These are phyloP conservation scores for Dacryopinax spathularia DNA, from an alignment of 768 basidiomycete genomes.

Conservation along the genomic window DNA sequence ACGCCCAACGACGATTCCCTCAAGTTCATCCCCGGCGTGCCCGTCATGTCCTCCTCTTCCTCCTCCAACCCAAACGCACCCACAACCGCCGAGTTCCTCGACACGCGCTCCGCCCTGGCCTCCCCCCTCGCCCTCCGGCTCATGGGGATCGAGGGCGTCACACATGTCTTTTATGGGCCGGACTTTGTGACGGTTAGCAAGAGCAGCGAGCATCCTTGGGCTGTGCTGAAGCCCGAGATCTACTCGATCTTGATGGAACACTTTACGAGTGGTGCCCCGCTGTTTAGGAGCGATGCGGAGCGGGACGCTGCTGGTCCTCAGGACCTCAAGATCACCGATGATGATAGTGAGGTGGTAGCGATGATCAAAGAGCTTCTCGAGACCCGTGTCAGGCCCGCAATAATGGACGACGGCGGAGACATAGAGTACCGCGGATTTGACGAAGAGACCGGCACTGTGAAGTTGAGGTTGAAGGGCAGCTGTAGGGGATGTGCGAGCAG, in stretches of 20 bases:
- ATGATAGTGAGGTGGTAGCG: conserved; percentile 89
- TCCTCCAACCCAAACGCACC: not conserved
- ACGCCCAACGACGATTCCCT: conserved; percentile 96
- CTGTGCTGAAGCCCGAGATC: conserved; percentile 88
- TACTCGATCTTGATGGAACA: conserved; percentile 94
- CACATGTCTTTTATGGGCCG: conserved; percentile 83
- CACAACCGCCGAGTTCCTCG: conserved; percentile 71
- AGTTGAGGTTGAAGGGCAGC: conserved; percentile 87
- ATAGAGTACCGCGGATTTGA: conserved; percentile 89
- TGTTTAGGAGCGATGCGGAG: conserved; percentile 76
- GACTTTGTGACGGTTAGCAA: conserved; percentile 97
- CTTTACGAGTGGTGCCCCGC: conserved; percentile 77
- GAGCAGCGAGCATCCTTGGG: conserved; percentile 70
- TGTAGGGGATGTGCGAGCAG: conserved; percentile 92
- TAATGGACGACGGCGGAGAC: conserved; percentile 98
- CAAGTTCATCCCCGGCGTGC: conserved; percentile 89
- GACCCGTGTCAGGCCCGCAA: conserved; percentile 86
- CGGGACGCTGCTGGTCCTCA: conserved; percentile 72
- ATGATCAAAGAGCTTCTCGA: conserved; percentile 98
- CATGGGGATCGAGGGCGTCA: conserved; percentile 88
- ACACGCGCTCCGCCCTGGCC: conserved; percentile 67
- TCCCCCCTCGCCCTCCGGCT: conserved; percentile 91
- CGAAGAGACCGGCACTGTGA: conserved; percentile 63
- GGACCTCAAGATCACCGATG: conserved; percentile 85
- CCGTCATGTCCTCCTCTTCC: conserved; percentile 76